phyloP scores from a whole-genome alignment of 192 early-diverging fungal species.

The Gamsiella multidivaricata region DNA sequence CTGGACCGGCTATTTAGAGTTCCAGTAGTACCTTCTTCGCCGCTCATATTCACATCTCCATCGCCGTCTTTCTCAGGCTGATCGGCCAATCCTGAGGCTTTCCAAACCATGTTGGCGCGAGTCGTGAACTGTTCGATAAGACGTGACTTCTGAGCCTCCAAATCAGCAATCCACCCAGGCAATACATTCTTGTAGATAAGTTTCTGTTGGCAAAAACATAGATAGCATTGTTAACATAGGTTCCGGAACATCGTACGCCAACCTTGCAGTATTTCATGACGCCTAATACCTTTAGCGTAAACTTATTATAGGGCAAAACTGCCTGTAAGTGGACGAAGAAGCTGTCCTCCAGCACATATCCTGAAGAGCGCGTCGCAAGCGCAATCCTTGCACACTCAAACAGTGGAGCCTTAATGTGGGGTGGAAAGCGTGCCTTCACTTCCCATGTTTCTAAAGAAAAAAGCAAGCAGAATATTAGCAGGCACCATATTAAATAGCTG shows the following conservation, averaged over 20 bases:
- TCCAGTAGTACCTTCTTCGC: conserved; percentile 31
- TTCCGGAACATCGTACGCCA: neutral
- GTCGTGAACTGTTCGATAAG: conserved; percentile 15
- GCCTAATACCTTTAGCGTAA: conserved; percentile 56
- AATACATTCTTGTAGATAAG: conserved; percentile 36
- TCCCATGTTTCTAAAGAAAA: conserved; percentile 60
- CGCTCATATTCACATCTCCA: conserved; percentile 28
- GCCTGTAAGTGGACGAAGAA: conserved; percentile 56
- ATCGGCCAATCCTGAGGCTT: conserved; percentile 7
- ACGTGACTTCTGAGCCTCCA: conserved; percentile 15
- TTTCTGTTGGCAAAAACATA: conserved; percentile 8
- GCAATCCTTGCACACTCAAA: conserved; percentile 37
- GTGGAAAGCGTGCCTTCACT: conserved; percentile 61
- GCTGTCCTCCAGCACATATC: conserved; percentile 58
- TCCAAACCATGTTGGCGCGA: conserved; percentile 18
- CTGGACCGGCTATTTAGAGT: neutral
- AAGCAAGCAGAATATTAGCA: neutral
- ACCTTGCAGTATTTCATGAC: neutral
- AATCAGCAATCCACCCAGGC: conserved; percentile 32
- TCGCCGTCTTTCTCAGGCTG: conserved; percentile 24
- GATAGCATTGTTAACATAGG: neutral
- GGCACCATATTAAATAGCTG: neutral
- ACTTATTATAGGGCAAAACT: conserved; percentile 65
- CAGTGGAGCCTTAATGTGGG: conserved; percentile 52
- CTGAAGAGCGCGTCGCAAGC: conserved; percentile 28